Base-by-base conservation (phyloP, 2,329 filamentous ascomycete genomes). In the Orbilia oligospora region DNA sequence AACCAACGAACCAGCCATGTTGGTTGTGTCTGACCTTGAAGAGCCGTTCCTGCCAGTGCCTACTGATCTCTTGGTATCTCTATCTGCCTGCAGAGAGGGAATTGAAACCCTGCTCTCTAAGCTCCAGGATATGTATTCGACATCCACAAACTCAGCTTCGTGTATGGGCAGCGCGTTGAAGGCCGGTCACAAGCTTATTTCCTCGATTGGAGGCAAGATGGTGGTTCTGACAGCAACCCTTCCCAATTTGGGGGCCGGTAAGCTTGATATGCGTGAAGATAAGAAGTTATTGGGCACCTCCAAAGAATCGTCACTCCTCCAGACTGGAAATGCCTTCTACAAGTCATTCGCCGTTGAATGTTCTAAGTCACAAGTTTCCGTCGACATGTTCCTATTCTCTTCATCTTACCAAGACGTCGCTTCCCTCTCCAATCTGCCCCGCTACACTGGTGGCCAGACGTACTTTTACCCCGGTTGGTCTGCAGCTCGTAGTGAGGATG, bases 381-480 rank as follows among this genome's bases (percentile, higher is more conserved):
- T 99, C 81, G 94, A 97, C 84, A 97, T 97, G 94, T 97, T 97
- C 87, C 87, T 97, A 64, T 97, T 97, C 86, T 96, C 93, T 3
- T 94, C 93, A 16, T 93, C 96, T 84, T 97, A 99, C 84, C 96
- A 98, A 85, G 96, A 99, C 84, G 96, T 99, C 65, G 96, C 96
- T 4, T 97, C 94, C 36, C 88, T 99, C 68, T 97, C 94, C 87
- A 97, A 97, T 84, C 88, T 99, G 61, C 96, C 96, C 56, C 89
- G 96, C 82, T 99, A 98, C 84, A 98, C 96, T 24, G 96, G 95
- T 84, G 96, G 96, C 22, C 96, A 98, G 84, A 99, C 96, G 0
- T 98, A 95, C 88, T 98, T 97, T 87, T 99, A 99, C 83, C 96
- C 96, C 14, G 95, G 93, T 24, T 99, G 96, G 94, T 97, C 97